Evolutionary conservation across 2,329 filamentous ascomycete species (phyloP).

Genomic region (Nectriaceae sp.): DNA sequence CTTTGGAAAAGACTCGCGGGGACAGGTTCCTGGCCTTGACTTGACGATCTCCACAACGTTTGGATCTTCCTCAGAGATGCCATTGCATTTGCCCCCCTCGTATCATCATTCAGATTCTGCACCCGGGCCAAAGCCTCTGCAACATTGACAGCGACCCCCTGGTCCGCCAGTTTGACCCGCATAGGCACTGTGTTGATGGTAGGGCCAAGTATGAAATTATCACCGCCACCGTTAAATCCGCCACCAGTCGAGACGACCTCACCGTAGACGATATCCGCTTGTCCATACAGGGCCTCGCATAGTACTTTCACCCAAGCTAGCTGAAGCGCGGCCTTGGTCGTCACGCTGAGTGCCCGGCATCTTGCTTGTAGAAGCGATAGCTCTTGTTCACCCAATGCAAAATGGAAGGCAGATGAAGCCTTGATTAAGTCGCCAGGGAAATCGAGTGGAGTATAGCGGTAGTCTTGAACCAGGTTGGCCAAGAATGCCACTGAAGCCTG

Average conservation of each 20-base stretch:
- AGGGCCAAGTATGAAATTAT: background rate
- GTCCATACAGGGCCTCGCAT: slow-evolving; percentile 20
- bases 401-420: background rate
- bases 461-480: background rate
- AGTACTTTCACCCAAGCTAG: slow-evolving; percentile 25
- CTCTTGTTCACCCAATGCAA: background rate
- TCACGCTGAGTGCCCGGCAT: slow-evolving; percentile 15
- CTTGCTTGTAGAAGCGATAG: slow-evolving; percentile 10
- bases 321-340: slow-evolving; percentile 20
- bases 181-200: background rate
- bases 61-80: slow-evolving; percentile 23
- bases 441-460: background rate
- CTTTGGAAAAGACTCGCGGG: slow-evolving; percentile 23
- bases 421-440: background rate
- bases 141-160: background rate
- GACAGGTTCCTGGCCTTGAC: slow-evolving; percentile 3
- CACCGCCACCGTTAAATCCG: slow-evolving; percentile 5
- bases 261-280: slow-evolving; percentile 22
- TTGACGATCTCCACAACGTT: slow-evolving; percentile 22
- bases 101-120: slow-evolving; percentile 18
- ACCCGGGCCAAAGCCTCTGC: background rate
- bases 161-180: background rate
- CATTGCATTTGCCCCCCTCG: slow-evolving; percentile 15
- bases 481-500: background rate
- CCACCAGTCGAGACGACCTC: slow-evolving; percentile 15